Percentiles rank a stretch among this genome's conserved stretches.
These are phyloP conservation scores for Exophiala mesophila DNA, from an alignment of 2,329 filamentous ascomycete species.

Conservation along the genomic window DNA sequence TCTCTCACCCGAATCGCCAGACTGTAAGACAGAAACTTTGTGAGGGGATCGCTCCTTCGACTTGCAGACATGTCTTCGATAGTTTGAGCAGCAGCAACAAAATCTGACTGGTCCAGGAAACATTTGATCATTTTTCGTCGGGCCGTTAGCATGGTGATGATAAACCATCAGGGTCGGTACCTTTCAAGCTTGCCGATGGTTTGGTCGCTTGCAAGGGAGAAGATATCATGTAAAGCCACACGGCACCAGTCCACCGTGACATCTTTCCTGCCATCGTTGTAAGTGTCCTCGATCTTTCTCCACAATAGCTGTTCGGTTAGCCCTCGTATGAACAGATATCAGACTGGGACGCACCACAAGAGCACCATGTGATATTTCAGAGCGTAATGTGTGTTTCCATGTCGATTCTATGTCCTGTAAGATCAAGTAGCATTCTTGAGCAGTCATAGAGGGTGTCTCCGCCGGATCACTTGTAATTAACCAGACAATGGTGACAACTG, in stretches of 20 bases:
- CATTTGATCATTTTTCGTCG: conserved; percentile 69
- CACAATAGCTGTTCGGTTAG: conserved; percentile 61
- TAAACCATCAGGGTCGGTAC: conserved; percentile 28
- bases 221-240: conserved; percentile 61
- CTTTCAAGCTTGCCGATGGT: conserved; percentile 67
- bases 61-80: conserved; percentile 54
- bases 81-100: conserved; percentile 51
- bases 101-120: conserved; percentile 55
- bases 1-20: conserved; percentile 59
- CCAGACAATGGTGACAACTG: conserved; percentile 63
- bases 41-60: conserved; percentile 48
- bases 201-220: conserved; percentile 58
- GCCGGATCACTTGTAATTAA: conserved; percentile 39
- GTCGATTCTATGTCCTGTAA: conserved; percentile 46
- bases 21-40: conserved; percentile 69
- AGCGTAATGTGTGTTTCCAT: conserved; percentile 47
- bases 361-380: conserved; percentile 53
- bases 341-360: conserved; percentile 34
- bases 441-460: not conserved
- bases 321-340: conserved; percentile 4
- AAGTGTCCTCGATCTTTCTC: conserved; percentile 65
- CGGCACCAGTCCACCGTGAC: conserved; percentile 66
- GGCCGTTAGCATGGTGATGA: conserved; percentile 28
- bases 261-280: conserved; percentile 49
- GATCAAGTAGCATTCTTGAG: conserved; percentile 33